These are phyloP conservation scores for Coleophoma crateriformis DNA, from an alignment of 2,329 filamentous ascomycete genomes.

Conservation along the genomic window DNA sequence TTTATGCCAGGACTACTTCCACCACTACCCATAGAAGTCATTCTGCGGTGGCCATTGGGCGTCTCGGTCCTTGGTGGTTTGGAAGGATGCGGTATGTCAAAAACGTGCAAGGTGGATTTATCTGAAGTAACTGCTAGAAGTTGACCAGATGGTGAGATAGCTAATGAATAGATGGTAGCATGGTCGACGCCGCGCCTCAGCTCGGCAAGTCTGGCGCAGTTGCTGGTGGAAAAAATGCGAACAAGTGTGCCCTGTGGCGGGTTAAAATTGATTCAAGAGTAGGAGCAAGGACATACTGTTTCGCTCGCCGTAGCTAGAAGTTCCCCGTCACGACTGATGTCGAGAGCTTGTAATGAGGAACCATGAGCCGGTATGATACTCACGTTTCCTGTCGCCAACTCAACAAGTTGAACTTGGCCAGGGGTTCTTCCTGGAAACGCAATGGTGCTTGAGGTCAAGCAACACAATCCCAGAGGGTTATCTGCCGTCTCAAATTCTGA, in stretches of 20 bases:
- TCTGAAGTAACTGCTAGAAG: constrained; percentile 90
- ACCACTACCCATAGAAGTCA: constrained; percentile 19
- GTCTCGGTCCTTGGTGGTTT: constrained; percentile 29
- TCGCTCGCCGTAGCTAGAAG: constrained; percentile 87
- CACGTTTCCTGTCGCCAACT: constrained; percentile 72
- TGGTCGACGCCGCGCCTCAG: constrained; percentile 84
- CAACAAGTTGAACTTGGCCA: constrained; percentile 85
- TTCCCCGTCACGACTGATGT: constrained; percentile 73
- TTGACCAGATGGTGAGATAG: constrained; percentile 76
- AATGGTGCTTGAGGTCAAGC: constrained; percentile 65
- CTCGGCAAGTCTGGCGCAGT: constrained; percentile 76
- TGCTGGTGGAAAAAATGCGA: constrained; percentile 76
- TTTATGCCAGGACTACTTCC: constrained; percentile 24
- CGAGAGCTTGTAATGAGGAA: constrained; percentile 70
- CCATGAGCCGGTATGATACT: constrained; percentile 92
- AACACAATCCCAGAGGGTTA: constrained; percentile 77
- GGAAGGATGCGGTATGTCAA: constrained; percentile 66
- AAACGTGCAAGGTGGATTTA: constrained; percentile 92
- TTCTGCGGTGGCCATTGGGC: constrained; percentile 24
- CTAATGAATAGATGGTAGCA: constrained; percentile 80
- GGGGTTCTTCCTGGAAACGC: constrained; percentile 83
- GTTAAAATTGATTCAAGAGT: not conserved
- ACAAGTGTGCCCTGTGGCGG: constrained; percentile 71
- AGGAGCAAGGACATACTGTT: constrained; percentile 39
- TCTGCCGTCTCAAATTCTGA: constrained; percentile 80